Percentiles rank a stretch among this genome's conserved stretches.
phyloP scores from a whole-genome alignment of 192 early-diverging fungal genomes.

The Podila clonocystis region DNA sequence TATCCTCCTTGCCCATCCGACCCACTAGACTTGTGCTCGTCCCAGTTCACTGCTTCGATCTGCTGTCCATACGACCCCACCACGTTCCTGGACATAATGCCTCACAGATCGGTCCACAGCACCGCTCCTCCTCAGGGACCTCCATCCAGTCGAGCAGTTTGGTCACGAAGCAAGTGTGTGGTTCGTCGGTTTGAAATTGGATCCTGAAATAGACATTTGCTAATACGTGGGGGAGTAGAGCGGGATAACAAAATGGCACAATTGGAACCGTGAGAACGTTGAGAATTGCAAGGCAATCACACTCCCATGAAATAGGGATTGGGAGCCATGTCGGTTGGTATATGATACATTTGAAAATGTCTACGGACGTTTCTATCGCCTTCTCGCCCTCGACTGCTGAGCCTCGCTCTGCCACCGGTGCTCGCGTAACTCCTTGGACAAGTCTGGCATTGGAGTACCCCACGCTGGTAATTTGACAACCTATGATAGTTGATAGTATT shows the following conservation, averaged over 20 bases:
- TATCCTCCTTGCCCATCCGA: not conserved
- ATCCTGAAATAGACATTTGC: too few species aligned
- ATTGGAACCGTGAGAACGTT: too few species aligned
- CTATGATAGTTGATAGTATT: conserved; percentile 20
- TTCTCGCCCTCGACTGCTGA: conserved; percentile 38
- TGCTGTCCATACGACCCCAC: conserved; percentile 4
- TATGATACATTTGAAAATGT: too few species aligned
- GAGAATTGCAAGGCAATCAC: too few species aligned
- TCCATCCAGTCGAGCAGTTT: too few species aligned
- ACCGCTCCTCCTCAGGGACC: not conserved
- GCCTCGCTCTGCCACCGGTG: conserved; percentile 68
- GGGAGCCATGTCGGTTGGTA: too few species aligned
- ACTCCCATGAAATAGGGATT: too few species aligned
- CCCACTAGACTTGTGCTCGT: not conserved
- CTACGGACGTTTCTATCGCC: conserved; percentile 20
- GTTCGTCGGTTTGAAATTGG: too few species aligned
- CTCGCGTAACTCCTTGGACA: conserved; percentile 70
- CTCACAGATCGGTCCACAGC: conserved; percentile 16
- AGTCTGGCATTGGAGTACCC: conserved; percentile 71
- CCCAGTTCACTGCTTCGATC: not conserved
- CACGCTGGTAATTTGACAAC: conserved; percentile 78
- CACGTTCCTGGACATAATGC: conserved; percentile 9
- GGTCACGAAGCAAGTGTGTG: too few species aligned
- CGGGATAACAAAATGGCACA: too few species aligned
- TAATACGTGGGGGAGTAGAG: too few species aligned